Evolutionary conservation across 257 asterid species (phyloP).

Genomic region (Verbascum thapsus): DNA sequence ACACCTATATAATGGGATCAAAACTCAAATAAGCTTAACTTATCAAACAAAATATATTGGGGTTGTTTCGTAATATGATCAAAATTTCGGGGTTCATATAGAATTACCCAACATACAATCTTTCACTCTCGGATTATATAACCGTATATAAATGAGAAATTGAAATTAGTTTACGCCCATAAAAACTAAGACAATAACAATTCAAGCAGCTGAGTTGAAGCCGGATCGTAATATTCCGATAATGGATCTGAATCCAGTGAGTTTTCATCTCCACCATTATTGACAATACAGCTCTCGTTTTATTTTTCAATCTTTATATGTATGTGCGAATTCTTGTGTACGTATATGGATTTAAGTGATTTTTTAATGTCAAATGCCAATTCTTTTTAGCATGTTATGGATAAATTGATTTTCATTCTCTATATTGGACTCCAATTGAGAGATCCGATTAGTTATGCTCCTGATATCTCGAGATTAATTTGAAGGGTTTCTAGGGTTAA

Average conservation of each 20-base stretch:
- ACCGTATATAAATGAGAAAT: too few relatives aligned
- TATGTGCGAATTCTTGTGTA: not conserved
- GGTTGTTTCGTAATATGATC: constrained; percentile 8
- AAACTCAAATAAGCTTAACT: too few relatives aligned
- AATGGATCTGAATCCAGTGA: constrained; percentile 47
- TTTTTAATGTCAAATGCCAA: not conserved
- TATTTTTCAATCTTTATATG: not conserved
- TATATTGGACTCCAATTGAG: constrained; percentile 6
- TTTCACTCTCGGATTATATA: constrained; percentile 1
- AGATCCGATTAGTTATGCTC: constrained; percentile 16
- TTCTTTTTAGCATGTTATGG: constrained; percentile 1
- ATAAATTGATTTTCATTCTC: constrained; percentile 25
- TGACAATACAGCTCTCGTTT: not conserved
- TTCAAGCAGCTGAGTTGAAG: constrained; percentile 26
- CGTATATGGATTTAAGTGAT: too few relatives aligned
- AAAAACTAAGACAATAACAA: constrained; percentile 20
- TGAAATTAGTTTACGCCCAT: not conserved
- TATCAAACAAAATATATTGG: too few relatives aligned
- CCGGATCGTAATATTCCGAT: constrained; percentile 23
- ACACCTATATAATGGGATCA: too few relatives aligned
- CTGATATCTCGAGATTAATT: constrained; percentile 19
- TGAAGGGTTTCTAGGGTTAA: too few relatives aligned
- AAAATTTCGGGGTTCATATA: constrained; percentile 19
- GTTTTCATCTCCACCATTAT: constrained; percentile 17
- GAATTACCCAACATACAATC: constrained; percentile 13